A percentile compares a stretch with the other conserved stretches of the same genome.
Conservation (phyloP, 228 moss, liverwort and hornwort species). For the Sphagnum magellanicum region DNA sequence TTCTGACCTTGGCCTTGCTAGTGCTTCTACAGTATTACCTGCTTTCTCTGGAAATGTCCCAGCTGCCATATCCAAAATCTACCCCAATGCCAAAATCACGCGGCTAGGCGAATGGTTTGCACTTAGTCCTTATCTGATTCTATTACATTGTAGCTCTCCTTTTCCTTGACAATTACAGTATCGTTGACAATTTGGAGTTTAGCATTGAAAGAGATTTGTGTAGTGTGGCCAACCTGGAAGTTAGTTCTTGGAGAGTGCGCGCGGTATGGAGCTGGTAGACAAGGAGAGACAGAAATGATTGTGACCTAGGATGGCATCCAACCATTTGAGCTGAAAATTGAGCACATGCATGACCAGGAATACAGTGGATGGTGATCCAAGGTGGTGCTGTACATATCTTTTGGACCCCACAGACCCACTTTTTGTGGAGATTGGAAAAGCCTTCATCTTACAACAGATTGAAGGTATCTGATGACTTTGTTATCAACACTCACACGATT, state of each 20-base stretch:
- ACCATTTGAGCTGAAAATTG: not conserved
- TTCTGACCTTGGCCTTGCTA: not conserved
- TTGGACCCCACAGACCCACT: conserved; percentile 78
- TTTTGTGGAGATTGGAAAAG: conserved; percentile 73
- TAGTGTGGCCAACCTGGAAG: too few relatives aligned
- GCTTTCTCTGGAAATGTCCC: conserved; percentile 90
- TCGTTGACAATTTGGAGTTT: too few relatives aligned
- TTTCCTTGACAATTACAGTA: too few relatives aligned
- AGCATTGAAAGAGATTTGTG: too few relatives aligned
- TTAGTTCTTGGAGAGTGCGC: too few relatives aligned
- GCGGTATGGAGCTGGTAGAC: too few relatives aligned
- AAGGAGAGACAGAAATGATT: too few relatives aligned
- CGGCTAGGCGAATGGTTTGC: conserved; percentile 75
- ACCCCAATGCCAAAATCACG: conserved; percentile 76
- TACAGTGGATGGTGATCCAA: conserved; percentile 69
- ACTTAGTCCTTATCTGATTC: not conserved
- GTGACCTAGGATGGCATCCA: not conserved
- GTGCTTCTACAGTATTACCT: conserved; percentile 54
- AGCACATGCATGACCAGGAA: conserved; percentile 42
- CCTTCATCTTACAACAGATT: conserved; percentile 82
- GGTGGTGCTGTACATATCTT: conserved; percentile 90
- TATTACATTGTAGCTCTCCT: not conserved
- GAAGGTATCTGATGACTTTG: conserved; percentile 37
- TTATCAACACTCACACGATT: too few relatives aligned
- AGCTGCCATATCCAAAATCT: conserved; percentile 48